A percentile compares a stretch with the other conserved stretches of the same genome.
Evolutionary conservation across 805 yeast genomes (phyloP).

Genomic region (Wickerhamomyces canadensis): DNA sequence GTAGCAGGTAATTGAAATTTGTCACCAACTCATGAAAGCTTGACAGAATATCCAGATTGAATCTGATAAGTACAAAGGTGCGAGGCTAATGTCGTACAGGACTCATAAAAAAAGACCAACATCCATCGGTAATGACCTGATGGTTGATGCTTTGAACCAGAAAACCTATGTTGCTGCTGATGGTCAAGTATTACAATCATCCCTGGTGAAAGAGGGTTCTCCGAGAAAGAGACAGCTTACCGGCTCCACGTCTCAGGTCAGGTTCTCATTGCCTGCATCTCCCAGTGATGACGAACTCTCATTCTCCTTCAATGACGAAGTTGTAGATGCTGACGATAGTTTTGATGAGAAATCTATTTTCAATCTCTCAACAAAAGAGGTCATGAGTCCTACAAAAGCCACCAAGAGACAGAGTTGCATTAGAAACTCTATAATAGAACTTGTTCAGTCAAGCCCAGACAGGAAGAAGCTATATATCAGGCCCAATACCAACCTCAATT

Average conservation of each 20-base stretch:
- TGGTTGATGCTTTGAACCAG: slow-evolving; percentile 6
- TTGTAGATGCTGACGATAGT: slow-evolving; percentile 9
- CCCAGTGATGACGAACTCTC: not conserved
- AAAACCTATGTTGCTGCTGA: slow-evolving; percentile 22
- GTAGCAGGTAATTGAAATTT: too few species aligned
- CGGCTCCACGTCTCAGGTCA: slow-evolving; percentile 24
- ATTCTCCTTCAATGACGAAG: slow-evolving; percentile 5
- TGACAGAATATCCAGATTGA: too few species aligned
- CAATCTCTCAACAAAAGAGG: slow-evolving; percentile 9
- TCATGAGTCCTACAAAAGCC: slow-evolving; percentile 1
- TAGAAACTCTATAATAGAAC: slow-evolving; percentile 17
- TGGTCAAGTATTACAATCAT: slow-evolving; percentile 23
- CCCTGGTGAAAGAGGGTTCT: slow-evolving; percentile 24
- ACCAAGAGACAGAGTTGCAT: slow-evolving; percentile 6
- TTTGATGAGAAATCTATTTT: slow-evolving; percentile 9
- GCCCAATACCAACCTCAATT: slow-evolving; percentile 31
- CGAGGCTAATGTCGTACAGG: slow-evolving; percentile 18
- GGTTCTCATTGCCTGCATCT: slow-evolving; percentile 20
- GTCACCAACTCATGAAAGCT: too few species aligned
- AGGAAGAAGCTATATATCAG: slow-evolving; percentile 26
- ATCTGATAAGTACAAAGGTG: too few species aligned
- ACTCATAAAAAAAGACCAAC: slow-evolving; percentile 24
- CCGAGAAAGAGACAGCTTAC: slow-evolving; percentile 22
- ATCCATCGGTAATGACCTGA: slow-evolving; percentile 19
- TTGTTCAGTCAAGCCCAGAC: slow-evolving; percentile 14